These are phyloP conservation scores for Kitagawia praeruptora DNA, from an alignment of 129 eudicot species.

Conservation along the genomic window DNA sequence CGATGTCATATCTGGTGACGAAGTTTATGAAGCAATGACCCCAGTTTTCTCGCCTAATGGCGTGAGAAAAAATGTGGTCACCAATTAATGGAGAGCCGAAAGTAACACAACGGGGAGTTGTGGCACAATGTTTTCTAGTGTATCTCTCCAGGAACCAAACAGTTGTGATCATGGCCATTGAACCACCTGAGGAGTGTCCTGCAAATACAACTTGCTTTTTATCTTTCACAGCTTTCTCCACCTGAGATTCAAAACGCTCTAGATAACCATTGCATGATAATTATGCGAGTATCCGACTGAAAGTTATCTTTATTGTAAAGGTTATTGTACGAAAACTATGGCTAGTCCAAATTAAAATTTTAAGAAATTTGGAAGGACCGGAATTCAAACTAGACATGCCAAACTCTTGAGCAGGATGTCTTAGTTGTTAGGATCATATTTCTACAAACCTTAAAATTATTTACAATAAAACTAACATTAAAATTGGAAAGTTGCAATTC, in stretches of 20 bases:
- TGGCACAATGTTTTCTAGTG: conserved; percentile 21
- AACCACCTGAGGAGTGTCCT: conserved; percentile 82
- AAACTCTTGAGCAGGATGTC: too few relatives aligned
- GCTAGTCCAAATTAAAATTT: neutral
- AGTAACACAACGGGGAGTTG: conserved; percentile 18
- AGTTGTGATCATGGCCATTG: conserved; percentile 65
- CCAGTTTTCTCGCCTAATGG: conserved; percentile 71
- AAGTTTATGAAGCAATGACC: conserved; percentile 52
- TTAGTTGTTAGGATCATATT: too few relatives aligned
- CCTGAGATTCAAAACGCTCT: conserved; percentile 32
- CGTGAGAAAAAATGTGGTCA: conserved; percentile 53
- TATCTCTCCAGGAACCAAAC: conserved; percentile 66
- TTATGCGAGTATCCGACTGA: neutral
- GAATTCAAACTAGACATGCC: neutral
- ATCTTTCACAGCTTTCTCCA: conserved; percentile 44
- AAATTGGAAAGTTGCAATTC: neutral
- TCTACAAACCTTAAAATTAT: too few relatives aligned
- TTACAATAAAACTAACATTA: neutral
- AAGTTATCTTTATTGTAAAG: neutral
- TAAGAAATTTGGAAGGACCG: neutral
- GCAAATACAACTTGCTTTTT: conserved; percentile 53
- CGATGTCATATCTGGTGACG: conserved; percentile 56
- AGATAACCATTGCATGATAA: neutral
- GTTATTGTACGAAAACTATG: neutral
- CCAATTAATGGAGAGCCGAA: conserved; percentile 76